Evolutionary conservation across 768 basidiomycete genomes (phyloP), one percentile per base, ranked within the genome.

Genomic region (Calvatia gigantea): DNA sequence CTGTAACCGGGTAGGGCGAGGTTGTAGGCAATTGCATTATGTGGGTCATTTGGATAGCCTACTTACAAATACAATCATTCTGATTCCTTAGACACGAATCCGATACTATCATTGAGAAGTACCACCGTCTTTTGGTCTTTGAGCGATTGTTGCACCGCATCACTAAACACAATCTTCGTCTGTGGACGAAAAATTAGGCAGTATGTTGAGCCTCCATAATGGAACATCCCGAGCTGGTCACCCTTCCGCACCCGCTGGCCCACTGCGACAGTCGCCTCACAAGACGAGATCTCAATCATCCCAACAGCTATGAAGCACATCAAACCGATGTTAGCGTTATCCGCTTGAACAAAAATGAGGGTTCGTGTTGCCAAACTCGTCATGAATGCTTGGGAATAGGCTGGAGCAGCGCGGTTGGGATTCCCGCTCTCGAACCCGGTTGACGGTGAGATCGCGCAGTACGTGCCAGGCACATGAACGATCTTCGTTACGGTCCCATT

Each of bases 271-370:
- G 68, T 76, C 19, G 77, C 62, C 58, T 79, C 75, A 57, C 79
- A 81, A n/a, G 82, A 85, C 29, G 82, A 86, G 1, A 86, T 75
- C 65, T 87, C 85, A 0, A 72, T 71, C 74, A 87, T 83, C 0
- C 85, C 85, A 8, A 86, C 74, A 0, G 67, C 80, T 4, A 86
- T 68, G 65, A 85, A 80, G 46, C 75, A 78, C 74, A 85, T 73
- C 38, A 85, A 58, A 1, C 84, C 84, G 39, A 86, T 81, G 19
- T 66, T 62, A 0, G 72, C 68, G 51, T 79, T 75, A 48, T 81
- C 76, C 0, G 81, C 71, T 58, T 81, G 69, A 66, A 87, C 85
- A 64, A 78, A 81, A 54, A 85, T 70, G 49, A 86, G 60, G 0
- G 71, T 74, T 33, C 84, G 76, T 1, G 83, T 70, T 4, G 84